phyloP scores from a whole-genome alignment of 2,329 filamentous ascomycete species.

The Neonectria neomacrospora region DNA sequence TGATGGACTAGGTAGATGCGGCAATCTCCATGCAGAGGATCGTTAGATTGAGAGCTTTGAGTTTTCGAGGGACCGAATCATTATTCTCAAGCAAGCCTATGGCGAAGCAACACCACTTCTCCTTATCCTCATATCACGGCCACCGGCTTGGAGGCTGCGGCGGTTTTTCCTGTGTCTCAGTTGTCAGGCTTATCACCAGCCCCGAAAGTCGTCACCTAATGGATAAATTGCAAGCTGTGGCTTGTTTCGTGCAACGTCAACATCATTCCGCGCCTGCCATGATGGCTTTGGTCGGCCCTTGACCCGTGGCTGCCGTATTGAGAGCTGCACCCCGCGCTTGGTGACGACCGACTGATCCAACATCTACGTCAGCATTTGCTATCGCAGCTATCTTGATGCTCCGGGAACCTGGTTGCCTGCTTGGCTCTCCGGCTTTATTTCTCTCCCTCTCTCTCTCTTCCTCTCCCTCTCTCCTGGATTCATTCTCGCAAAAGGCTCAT shows the following conservation, averaged over 20 bases:
- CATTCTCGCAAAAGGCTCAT: background rate
- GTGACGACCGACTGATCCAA: background rate
- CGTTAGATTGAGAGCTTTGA: slow-evolving; percentile 4
- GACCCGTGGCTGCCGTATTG: background rate
- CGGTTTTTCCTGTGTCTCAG: background rate
- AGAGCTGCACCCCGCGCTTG: slow-evolving; percentile 8
- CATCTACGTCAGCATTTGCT: slow-evolving; percentile 9
- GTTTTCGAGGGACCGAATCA: slow-evolving; percentile 57
- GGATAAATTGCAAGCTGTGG: too few relatives aligned
- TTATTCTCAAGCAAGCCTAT: slow-evolving; percentile 55
- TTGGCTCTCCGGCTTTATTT: too few relatives aligned
- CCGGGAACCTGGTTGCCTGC: too few relatives aligned
- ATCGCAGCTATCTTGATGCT: background rate
- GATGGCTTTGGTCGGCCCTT: background rate
- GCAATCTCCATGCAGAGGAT: background rate
- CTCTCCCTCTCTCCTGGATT: too few relatives aligned
- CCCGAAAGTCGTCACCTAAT: background rate
- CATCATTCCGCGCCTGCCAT: background rate
- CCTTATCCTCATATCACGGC: background rate
- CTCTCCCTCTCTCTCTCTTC: too few relatives aligned
- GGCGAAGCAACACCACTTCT: slow-evolving; percentile 46
- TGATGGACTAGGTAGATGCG: background rate
- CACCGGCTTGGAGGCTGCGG: background rate
- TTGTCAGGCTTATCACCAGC: background rate
- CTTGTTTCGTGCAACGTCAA: background rate